Conservation (phyloP, 305 asterid species). For the Fraxinus sp. region DNA sequence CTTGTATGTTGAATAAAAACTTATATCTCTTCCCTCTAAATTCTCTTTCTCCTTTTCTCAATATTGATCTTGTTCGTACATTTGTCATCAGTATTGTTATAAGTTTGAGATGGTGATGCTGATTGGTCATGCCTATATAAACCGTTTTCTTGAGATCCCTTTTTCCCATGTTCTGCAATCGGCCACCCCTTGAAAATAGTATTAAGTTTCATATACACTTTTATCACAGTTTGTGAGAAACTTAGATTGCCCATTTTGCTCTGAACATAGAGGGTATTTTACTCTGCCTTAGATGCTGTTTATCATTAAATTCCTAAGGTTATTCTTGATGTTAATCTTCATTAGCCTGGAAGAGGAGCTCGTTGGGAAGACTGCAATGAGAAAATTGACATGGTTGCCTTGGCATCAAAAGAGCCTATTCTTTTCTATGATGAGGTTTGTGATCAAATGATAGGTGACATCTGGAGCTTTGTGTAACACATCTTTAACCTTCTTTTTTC, state of each 20-base stretch:
- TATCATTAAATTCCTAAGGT: slow-evolving; percentile 25
- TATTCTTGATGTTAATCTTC: slow-evolving; percentile 36
- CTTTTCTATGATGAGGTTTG: slow-evolving; percentile 94
- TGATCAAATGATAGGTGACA: slow-evolving; percentile 24
- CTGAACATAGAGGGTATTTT: slow-evolving; percentile 7
- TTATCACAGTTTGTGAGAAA: background rate
- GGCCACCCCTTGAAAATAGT: slow-evolving; percentile 12
- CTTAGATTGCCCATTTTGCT: slow-evolving; percentile 13
- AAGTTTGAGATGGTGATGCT: slow-evolving; percentile 10
- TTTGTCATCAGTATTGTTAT: background rate
- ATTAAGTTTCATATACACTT: background rate
- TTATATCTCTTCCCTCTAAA: background rate
- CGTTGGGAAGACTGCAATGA: slow-evolving; percentile 79
- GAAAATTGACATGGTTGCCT: slow-evolving; percentile 74
- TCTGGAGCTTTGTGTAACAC: background rate
- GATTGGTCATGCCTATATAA: slow-evolving; percentile 14
- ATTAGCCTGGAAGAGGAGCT: slow-evolving; percentile 51
- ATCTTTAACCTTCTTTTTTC: background rate
- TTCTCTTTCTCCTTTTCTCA: background rate
- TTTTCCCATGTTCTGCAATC: slow-evolving; percentile 6
- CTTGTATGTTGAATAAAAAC: background rate
- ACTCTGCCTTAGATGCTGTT: slow-evolving; percentile 20
- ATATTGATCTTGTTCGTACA: background rate
- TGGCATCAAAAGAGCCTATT: slow-evolving; percentile 84
- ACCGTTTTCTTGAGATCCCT: background rate